phyloP scores from a whole-genome alignment of 257 asterid genomes.

The Salvia miltiorrhiza region DNA sequence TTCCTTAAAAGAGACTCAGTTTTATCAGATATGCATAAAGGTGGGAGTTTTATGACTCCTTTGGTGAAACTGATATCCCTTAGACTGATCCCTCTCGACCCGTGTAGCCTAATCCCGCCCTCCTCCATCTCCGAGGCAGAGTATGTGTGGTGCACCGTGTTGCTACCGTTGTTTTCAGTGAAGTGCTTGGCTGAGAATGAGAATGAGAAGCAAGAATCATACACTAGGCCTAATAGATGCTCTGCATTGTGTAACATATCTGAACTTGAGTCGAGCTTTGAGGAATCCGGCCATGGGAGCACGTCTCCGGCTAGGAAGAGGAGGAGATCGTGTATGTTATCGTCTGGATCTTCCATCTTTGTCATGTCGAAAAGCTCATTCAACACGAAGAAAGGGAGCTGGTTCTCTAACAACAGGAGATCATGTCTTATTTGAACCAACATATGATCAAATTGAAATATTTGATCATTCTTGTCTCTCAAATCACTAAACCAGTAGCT shows the following conservation, averaged over 20 bases:
- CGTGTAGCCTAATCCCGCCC: conserved; percentile 10
- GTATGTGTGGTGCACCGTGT: not conserved
- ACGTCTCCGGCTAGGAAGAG: not conserved
- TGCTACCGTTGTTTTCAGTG: not conserved
- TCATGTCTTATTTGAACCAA: not conserved
- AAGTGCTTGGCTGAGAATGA: too few species aligned
- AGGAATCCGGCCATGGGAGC: not conserved
- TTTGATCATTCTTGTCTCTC: conserved; percentile 16
- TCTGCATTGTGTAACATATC: not conserved
- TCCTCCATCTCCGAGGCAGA: conserved; percentile 9
- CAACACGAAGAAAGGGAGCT: too few species aligned
- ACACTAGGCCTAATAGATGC: too few species aligned
- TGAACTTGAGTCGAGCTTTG: not conserved
- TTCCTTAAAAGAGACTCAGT: conserved; percentile 19
- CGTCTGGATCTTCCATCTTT: too few species aligned
- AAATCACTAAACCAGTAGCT: not conserved
- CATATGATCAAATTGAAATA: conserved; percentile 24
- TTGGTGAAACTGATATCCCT: not conserved
- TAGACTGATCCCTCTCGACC: not conserved
- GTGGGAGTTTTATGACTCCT: too few species aligned
- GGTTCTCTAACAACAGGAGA: too few species aligned
- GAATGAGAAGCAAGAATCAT: too few species aligned
- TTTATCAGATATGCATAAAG: too few species aligned
- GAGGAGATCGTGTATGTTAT: too few species aligned
- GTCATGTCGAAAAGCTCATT: too few species aligned